phyloP scores from a whole-genome alignment of 2,329 filamentous ascomycete genomes.

The Cadophora sp. region DNA sequence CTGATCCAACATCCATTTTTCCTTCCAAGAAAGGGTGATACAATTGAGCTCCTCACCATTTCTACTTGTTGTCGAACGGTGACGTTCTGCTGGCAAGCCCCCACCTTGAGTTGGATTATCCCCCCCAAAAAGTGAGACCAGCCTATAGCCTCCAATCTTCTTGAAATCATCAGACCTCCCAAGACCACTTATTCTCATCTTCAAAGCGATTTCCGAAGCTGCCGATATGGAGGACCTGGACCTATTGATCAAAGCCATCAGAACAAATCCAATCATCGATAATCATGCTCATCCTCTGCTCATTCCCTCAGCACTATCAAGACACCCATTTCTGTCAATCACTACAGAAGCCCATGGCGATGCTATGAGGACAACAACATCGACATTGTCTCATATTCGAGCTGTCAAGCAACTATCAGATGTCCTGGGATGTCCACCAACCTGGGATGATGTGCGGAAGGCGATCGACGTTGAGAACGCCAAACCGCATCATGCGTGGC shows the following conservation, averaged over 20 bases:
- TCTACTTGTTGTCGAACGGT: background rate
- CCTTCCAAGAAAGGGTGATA: background rate
- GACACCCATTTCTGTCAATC: conserved; percentile 62
- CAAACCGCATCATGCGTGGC: conserved; percentile 57
- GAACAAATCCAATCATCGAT: conserved; percentile 70
- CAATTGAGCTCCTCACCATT: too few relatives aligned
- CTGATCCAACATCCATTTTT: background rate
- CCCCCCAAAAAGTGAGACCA: background rate
- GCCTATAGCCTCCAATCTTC: background rate
- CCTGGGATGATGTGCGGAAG: conserved; percentile 60
- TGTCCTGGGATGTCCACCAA: conserved; percentile 68
- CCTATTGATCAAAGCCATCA: conserved; percentile 48
- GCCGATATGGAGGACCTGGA: conserved; percentile 37
- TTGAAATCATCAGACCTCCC: background rate
- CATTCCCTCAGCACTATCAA: conserved; percentile 53
- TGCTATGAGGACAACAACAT: conserved; percentile 66
- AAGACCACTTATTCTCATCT: conserved; percentile 57
- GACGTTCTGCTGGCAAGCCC: background rate
- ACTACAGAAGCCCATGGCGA: conserved; percentile 75
- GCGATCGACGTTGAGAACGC: conserved; percentile 38
- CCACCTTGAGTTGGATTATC: background rate
- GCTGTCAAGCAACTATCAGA: conserved; percentile 71
- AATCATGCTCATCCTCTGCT: conserved; percentile 76
- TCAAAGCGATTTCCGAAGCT: conserved; percentile 39
- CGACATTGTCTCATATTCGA: conserved; percentile 72